phyloP scores from a whole-genome alignment of 2,329 filamentous ascomycete genomes.

The Trichoderma asperellum region DNA sequence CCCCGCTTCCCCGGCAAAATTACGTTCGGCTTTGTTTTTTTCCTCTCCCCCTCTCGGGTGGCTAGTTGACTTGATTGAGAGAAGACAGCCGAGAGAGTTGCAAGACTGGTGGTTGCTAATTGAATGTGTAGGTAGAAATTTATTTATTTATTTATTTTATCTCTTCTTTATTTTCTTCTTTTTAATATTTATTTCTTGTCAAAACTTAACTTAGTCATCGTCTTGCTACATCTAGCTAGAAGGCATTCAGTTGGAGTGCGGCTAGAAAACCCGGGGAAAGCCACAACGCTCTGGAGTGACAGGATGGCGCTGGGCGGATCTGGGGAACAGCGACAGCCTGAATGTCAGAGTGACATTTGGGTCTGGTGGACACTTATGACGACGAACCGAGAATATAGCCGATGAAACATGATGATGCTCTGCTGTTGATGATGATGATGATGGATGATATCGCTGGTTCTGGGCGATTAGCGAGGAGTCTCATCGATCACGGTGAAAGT shows the following conservation, averaged over 20 bases:
- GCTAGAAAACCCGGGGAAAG: not conserved
- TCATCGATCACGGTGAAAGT: slow-evolving; percentile 17
- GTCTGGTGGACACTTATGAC: not conserved
- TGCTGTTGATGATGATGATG: not conserved
- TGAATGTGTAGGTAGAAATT: not conserved
- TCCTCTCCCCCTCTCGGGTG: not conserved
- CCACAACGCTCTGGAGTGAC: not conserved
- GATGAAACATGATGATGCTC: not conserved
- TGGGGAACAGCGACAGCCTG: not conserved
- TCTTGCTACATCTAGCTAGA: slow-evolving; percentile 8
- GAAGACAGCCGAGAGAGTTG: not conserved
- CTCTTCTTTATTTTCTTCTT: not conserved
- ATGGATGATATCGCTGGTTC: not conserved
- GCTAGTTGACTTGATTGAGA: not conserved
- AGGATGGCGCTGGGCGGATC: slow-evolving; percentile 2
- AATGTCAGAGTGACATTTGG: slow-evolving; percentile 1
- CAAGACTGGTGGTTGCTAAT: not conserved
- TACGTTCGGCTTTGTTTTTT: not conserved
- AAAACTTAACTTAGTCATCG: not conserved
- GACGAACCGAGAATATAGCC: not conserved
- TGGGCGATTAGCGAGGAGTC: not conserved
- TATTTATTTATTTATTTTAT: not conserved
- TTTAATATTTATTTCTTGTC: not conserved
- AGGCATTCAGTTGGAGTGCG: not conserved
- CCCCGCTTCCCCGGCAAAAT: slow-evolving; percentile 23